A percentile compares a stretch with the other conserved stretches of the same genome.
phyloP scores from a whole-genome alignment of 1,284 basidiomycete genomes.

The Schizophyllum amplum region DNA sequence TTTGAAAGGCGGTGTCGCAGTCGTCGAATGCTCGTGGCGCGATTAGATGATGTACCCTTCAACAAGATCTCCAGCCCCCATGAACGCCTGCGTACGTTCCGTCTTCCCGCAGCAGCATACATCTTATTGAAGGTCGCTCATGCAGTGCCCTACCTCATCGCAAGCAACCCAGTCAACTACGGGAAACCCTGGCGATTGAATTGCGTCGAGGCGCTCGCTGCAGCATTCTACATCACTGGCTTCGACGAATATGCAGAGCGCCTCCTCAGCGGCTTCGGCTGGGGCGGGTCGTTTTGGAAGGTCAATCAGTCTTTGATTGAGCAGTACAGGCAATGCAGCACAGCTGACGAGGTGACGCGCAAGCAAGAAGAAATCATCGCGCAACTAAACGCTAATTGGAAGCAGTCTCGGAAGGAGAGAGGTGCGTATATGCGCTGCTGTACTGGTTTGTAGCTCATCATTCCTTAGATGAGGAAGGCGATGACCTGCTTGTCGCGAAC shows the following conservation, averaged over 20 bases:
- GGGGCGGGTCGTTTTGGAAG: constrained; percentile 80
- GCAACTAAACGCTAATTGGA: constrained; percentile 63
- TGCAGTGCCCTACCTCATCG: constrained; percentile 85
- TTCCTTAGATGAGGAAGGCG: constrained; percentile 19
- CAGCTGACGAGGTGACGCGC: constrained; percentile 52
- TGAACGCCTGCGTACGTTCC: constrained; percentile 75
- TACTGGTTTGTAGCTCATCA: not conserved
- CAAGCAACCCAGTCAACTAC: constrained; percentile 92
- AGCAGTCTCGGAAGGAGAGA: constrained; percentile 46
- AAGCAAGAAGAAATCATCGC: constrained; percentile 71
- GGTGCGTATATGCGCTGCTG: constrained; percentile 18
- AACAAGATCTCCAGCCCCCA: constrained; percentile 88
- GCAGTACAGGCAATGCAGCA: constrained; percentile 64
- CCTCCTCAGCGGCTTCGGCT: constrained; percentile 75
- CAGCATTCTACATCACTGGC: constrained; percentile 87
- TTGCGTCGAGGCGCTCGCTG: constrained; percentile 90
- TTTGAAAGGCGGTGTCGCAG: constrained; percentile 73
- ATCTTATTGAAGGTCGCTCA: not conserved
- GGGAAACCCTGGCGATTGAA: constrained; percentile 90
- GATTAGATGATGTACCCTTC: constrained; percentile 92
- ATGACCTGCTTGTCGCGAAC: constrained; percentile 32
- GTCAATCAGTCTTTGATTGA: constrained; percentile 78
- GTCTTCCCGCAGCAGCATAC: not conserved
- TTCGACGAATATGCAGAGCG: constrained; percentile 74
- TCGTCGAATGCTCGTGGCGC: constrained; percentile 97